Percentiles rank a stretch among this genome's conserved stretches.
These are phyloP conservation scores for Puccinia horiana DNA, from an alignment of 1,284 basidiomycete species.

Conservation along the genomic window DNA sequence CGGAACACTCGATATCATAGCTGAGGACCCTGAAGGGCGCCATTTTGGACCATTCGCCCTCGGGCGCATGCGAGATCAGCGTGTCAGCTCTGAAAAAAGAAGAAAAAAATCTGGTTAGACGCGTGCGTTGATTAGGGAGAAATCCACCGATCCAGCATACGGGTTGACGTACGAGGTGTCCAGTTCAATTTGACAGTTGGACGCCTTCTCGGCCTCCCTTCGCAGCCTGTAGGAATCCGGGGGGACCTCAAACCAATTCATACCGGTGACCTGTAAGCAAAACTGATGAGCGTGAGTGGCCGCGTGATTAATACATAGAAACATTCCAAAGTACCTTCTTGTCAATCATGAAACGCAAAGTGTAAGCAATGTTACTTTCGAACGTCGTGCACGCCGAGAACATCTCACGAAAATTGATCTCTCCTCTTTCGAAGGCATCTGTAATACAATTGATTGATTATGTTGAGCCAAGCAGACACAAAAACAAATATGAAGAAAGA, in stretches of 20 bases:
- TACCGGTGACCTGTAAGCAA: conserved; percentile 74
- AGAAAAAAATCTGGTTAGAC: not conserved
- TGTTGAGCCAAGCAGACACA: not conserved
- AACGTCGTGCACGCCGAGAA: conserved; percentile 70
- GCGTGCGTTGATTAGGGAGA: no score
- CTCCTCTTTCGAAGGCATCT: conserved; percentile 84
- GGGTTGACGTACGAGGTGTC: conserved; percentile 66
- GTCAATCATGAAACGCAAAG: conserved; percentile 92
- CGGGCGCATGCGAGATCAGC: conserved; percentile 82
- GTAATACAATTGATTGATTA: conserved; percentile 52
- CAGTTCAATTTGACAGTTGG: conserved; percentile 83
- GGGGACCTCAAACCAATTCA: conserved; percentile 94
- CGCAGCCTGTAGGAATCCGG: conserved; percentile 74
- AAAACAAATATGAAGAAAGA: conserved; percentile 13
- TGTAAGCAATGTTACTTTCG: conserved; percentile 88
- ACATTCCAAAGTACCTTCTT: conserved; percentile 67
- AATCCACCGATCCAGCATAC: not conserved
- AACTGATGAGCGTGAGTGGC: not conserved
- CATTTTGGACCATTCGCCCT: conserved; percentile 83
- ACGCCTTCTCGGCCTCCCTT: conserved; percentile 66
- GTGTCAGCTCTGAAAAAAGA: conserved; percentile 68
- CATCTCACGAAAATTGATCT: conserved; percentile 69
- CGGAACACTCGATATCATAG: conserved; percentile 96
- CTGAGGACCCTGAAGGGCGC: conserved; percentile 87
- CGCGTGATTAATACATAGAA: not conserved